Conservation (phyloP, 345 rosid species). For the Punica granatum region DNA sequence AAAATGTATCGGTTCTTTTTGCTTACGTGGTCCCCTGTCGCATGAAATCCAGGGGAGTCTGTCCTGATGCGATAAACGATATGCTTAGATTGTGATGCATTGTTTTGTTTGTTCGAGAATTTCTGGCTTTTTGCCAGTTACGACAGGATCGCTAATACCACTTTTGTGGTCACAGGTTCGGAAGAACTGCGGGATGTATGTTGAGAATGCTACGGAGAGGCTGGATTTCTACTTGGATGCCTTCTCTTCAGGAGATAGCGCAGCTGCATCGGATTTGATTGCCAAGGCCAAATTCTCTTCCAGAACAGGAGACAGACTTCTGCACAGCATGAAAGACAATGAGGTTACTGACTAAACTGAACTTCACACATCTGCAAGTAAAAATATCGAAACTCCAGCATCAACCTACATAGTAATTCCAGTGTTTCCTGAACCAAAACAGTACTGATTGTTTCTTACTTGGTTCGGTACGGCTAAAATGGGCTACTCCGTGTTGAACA, state of each 20-base stretch:
- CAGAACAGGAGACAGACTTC: constrained; percentile 30
- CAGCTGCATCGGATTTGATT: constrained; percentile 35
- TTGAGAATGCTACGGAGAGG: constrained; percentile 55
- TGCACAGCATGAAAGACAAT: constrained; percentile 28
- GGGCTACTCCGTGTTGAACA: constrained; percentile 16
- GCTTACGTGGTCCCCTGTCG: background rate
- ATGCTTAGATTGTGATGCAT: no score
- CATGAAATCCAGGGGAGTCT: no score
- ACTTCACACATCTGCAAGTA: no score
- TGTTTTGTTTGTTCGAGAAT: no score
- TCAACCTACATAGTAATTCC: background rate
- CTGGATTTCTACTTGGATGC: constrained; percentile 44
- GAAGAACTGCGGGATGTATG: constrained; percentile 31
- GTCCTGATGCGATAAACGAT: no score
- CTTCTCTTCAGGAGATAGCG: constrained; percentile 37
- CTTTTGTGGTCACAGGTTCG: constrained; percentile 27
- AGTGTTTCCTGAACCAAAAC: background rate
- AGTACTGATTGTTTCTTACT: no score
- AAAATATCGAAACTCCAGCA: no score
- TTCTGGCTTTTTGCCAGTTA: no score
- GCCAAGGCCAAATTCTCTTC: constrained; percentile 29
- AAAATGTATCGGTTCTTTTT: background rate
- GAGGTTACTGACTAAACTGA: constrained; percentile 42
- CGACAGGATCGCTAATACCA: no score
- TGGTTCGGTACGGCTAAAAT: background rate